A percentile compares a stretch with the other conserved stretches of the same genome.
Evolutionary conservation across 2,329 filamentous ascomycete species (phyloP).

Genomic region (Penicillium psychrosexuale): DNA sequence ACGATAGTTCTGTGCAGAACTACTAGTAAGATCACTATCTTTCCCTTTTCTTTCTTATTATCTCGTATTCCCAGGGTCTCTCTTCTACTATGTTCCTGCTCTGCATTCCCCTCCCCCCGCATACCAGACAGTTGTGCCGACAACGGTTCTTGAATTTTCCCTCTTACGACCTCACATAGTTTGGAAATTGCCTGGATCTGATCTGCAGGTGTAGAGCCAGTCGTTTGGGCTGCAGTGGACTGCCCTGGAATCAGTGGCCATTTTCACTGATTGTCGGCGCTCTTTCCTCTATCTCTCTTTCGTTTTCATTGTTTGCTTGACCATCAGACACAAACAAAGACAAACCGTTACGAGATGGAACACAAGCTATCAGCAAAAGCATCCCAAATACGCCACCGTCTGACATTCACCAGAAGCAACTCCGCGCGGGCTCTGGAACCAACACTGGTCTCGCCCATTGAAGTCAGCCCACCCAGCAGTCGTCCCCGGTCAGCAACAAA

Average conservation of each 20-base stretch:
- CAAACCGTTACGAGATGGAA: constrained; percentile 12
- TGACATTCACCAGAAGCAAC: constrained; percentile 14
- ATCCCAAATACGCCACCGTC: constrained; percentile 19
- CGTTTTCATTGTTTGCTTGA: neutral
- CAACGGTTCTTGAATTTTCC: neutral
- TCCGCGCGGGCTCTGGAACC: constrained; percentile 10
- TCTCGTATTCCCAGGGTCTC: neutral
- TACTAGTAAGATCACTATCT: neutral
- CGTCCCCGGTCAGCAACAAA: constrained; percentile 21
- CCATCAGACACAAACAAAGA: neutral
- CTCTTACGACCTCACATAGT: constrained; percentile 1
- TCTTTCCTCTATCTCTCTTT: neutral
- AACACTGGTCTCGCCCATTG: constrained; percentile 5
- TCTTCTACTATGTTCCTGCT: neutral
- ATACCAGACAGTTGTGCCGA: constrained; percentile 16
- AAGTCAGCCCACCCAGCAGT: constrained; percentile 3
- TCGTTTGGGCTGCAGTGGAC: neutral
- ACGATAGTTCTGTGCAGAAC: neutral
- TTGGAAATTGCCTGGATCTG: neutral
- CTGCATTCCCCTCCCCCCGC: constrained; percentile 6
- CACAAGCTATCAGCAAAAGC: constrained; percentile 22
- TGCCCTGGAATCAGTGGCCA: neutral
- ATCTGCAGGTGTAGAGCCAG: neutral
- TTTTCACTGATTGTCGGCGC: constrained; percentile 4
- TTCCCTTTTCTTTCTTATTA: neutral